Evolutionary conservation across 2,329 filamentous ascomycete genomes (phyloP), one percentile per base, ranked within the genome.

Genomic region (Chaetomium sp.): DNA sequence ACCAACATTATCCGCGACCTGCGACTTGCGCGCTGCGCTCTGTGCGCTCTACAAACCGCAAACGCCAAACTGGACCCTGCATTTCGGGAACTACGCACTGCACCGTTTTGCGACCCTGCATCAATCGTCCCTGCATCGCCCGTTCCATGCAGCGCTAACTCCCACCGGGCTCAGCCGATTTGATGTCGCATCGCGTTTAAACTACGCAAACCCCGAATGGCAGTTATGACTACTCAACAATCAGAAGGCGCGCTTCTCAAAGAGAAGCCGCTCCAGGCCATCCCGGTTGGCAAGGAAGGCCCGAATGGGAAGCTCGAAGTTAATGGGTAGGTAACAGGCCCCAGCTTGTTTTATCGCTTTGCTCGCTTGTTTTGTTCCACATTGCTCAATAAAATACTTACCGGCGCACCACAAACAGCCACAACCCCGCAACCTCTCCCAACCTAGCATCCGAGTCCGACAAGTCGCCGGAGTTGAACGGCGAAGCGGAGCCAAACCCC

Each of bases 311-410:
- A 52, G 47, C 64, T 69, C 34, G 64, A 67, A 42, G 61, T 79
- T 64, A 82, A 84, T 67, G 80, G 80, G 82, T 85, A 74, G 79
- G 81, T 80, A 66, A 67, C 53, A 54, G 53, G 40, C 42, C 37
- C 19, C 19, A 27, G 19, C 49, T 56, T 45, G 44, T 43, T 47
- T 54, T 57, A 46, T 38, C 19, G 42, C 27, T 37, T 14, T 27
- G 36, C 36, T n/a, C 53, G 34, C 6, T 43, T 38, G 14, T 48
- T 42, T 40, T 36, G 55, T 53, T 38, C 27, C 32, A 41, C 41
- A 36, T 57, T 62, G 1, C 55, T 41, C 52, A 27, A 27, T 27
- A 27, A 27, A 27, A 27, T 27, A 27, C 19, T 27, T 27, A 27
- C 19, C 19, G 19, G 19, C 12, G 10, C n/a, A 42, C 38, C 27